Evolutionary conservation across 179 eudicot genomes (phyloP).

Genomic region (Gypsophila paniculata): DNA sequence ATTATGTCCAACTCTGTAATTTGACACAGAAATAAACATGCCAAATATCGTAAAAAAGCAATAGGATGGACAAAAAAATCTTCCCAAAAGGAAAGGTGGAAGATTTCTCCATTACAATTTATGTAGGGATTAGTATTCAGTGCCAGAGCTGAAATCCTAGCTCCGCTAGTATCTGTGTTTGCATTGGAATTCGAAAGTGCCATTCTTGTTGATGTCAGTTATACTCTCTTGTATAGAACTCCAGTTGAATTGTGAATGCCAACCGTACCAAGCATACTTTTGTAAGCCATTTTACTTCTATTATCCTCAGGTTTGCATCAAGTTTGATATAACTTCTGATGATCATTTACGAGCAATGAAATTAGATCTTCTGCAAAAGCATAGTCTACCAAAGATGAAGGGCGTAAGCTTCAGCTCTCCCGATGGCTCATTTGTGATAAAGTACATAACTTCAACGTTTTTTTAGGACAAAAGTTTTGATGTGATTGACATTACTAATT

Average conservation of each 20-base stretch:
- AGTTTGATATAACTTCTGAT: conserved; percentile 45
- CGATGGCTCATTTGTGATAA: conserved; percentile 53
- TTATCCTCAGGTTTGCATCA: conserved; percentile 47
- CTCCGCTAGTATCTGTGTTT: not conserved
- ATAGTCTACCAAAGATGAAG: conserved; percentile 41
- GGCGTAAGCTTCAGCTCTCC: conserved; percentile 43
- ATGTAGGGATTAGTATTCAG: no score
- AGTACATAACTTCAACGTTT: conserved; percentile 36
- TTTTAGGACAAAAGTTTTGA: not conserved
- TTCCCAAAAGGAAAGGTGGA: no score
- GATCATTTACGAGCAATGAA: conserved; percentile 54
- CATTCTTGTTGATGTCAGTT: not conserved
- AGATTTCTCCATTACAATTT: no score
- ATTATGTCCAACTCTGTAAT: no score
- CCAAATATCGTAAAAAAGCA: no score
- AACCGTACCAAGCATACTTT: not conserved
- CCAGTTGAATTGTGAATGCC: not conserved
- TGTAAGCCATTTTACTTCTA: not conserved
- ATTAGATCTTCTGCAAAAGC: conserved; percentile 52
- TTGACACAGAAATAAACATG: no score
- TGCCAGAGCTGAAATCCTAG: no score
- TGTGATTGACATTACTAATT: not conserved
- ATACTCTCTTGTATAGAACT: not conserved
- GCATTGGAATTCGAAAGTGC: not conserved
- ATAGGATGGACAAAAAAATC: no score